phyloP scores from a whole-genome alignment of 106 monocot genomes.

The Platanthera zijinensis region DNA sequence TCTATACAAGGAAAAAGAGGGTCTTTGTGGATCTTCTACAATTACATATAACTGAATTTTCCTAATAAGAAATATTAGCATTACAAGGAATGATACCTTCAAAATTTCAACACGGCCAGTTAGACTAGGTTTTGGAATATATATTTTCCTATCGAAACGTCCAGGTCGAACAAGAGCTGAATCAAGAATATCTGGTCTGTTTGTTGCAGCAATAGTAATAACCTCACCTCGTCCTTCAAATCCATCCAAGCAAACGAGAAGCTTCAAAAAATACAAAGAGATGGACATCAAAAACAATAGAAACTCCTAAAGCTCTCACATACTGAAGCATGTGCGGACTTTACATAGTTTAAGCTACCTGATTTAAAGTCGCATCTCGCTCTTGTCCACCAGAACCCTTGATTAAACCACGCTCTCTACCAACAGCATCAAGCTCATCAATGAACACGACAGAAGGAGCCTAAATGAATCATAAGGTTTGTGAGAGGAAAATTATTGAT shows the following conservation, averaged over 20 bases:
- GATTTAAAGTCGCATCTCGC: conserved; percentile 91
- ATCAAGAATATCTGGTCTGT: conserved; percentile 95
- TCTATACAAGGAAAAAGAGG: too few species aligned
- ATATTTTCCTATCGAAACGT: conserved; percentile 87
- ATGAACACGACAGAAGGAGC: conserved; percentile 91
- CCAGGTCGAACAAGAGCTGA: conserved; percentile 91
- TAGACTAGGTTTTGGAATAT: conserved; percentile 76
- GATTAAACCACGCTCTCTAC: conserved; percentile 81
- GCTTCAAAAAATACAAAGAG: conserved; percentile 42
- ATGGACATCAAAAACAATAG: background rate
- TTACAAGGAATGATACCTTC: conserved; percentile 32
- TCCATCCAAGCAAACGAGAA: conserved; percentile 86
- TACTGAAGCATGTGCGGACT: background rate
- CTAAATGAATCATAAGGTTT: conserved; percentile 20
- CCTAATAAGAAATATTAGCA: background rate
- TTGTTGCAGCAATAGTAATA: conserved; percentile 90
- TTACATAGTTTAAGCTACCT: conserved; percentile 29
- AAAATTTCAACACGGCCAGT: conserved; percentile 78
- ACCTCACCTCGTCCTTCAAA: conserved; percentile 92
- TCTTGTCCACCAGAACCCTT: conserved; percentile 93
- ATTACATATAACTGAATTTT: background rate
- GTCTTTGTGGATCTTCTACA: background rate
- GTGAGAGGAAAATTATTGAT: background rate
- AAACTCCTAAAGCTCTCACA: background rate
- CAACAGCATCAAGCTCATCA: conserved; percentile 91